Conservation (phyloP, 2,329 filamentous ascomycete genomes). For the Aspergillus fischeri region DNA sequence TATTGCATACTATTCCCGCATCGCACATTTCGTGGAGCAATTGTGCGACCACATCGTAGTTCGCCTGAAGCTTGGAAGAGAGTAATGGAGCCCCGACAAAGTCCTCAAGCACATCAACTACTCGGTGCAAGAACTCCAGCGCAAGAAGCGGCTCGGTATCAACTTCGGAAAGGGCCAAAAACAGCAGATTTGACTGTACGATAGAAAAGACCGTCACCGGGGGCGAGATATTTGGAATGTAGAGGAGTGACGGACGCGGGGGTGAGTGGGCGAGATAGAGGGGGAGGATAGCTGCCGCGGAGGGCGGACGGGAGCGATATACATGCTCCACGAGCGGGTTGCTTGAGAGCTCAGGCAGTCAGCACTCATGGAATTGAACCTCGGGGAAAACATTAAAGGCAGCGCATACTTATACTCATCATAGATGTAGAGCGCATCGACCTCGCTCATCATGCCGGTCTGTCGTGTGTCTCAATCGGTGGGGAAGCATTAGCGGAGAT, state of each 20-base stretch:
- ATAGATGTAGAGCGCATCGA: slow-evolving; percentile 95
- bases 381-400: background rate
- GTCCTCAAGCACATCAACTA: slow-evolving; percentile 89
- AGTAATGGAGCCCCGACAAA: slow-evolving; percentile 86
- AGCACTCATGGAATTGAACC: slow-evolving; percentile 9
- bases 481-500: slow-evolving; percentile 15
- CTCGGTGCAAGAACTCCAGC: slow-evolving; percentile 89
- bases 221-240: slow-evolving; percentile 75
- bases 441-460: slow-evolving; percentile 65
- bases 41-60: slow-evolving; percentile 92
- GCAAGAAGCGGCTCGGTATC: slow-evolving; percentile 87
- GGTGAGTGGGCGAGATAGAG: slow-evolving; percentile 79
- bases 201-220: slow-evolving; percentile 86
- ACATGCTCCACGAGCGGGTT: slow-evolving; percentile 81
- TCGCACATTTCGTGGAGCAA: slow-evolving; percentile 95
- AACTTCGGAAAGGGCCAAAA: slow-evolving; percentile 76
- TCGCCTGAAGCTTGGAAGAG: slow-evolving; percentile 78
- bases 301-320: slow-evolving; percentile 77
- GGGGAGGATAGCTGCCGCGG: slow-evolving; percentile 71
- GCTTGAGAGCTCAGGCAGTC: slow-evolving; percentile 46
- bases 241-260: slow-evolving; percentile 81
- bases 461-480: slow-evolving; percentile 16
- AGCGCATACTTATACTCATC: slow-evolving; percentile 81
- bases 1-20: slow-evolving; percentile 80
- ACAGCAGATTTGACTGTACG: slow-evolving; percentile 79